A percentile compares a stretch with the other conserved stretches of the same genome.
These are phyloP conservation scores for Inonotus hispidus DNA, from an alignment of 1,284 basidiomycete species.

Conservation along the genomic window DNA sequence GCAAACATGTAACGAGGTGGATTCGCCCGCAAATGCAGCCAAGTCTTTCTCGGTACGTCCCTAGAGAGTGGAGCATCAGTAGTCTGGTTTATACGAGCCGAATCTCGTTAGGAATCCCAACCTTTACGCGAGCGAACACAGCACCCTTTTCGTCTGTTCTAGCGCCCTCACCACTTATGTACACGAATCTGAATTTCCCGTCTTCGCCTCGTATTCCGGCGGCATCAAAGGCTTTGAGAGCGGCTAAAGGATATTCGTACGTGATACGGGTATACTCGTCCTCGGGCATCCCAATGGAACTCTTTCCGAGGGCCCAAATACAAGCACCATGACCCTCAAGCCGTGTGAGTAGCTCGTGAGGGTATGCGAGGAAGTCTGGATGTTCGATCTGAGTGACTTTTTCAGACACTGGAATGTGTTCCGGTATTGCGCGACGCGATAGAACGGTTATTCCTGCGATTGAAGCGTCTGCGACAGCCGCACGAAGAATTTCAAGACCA, in stretches of 20 bases:
- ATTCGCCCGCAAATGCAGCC: neutral
- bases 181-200: conserved; percentile 32
- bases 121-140: conserved; percentile 34
- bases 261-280: conserved; percentile 35
- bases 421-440: conserved; percentile 28
- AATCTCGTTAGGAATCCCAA: conserved; percentile 15
- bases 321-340: conserved; percentile 35
- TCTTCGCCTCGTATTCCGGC: conserved; percentile 25
- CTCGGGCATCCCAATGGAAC: conserved; percentile 30
- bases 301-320: conserved; percentile 37
- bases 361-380: conserved; percentile 32
- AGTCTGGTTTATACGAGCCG: neutral
- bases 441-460: conserved; percentile 33
- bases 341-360: conserved; percentile 26
- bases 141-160: conserved; percentile 29
- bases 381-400: conserved; percentile 28
- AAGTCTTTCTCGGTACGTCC: conserved; percentile 17
- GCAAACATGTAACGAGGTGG: neutral
- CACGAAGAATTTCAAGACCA: conserved; percentile 35
- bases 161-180: conserved; percentile 30
- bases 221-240: conserved; percentile 29
- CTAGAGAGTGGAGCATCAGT: neutral
- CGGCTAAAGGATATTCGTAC: conserved; percentile 31
- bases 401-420: conserved; percentile 29
- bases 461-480: conserved; percentile 31